Conservation (phyloP, 2,329 filamentous ascomycete genomes). For the Aureobasidium sp. region DNA sequence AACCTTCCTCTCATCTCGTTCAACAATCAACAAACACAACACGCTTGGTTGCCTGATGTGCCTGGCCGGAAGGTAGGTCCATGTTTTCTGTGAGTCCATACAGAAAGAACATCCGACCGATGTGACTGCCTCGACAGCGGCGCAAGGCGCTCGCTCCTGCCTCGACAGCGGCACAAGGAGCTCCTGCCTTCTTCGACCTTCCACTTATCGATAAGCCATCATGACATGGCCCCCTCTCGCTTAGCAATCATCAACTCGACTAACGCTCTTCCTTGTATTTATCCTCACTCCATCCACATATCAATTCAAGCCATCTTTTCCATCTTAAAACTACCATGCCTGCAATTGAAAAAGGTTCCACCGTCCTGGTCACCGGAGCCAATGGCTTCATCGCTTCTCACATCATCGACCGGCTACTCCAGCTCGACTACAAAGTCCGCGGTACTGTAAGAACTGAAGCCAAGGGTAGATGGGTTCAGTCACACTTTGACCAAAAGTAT, state of each 20-base stretch:
- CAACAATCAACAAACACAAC: not conserved
- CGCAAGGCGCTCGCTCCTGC: no score
- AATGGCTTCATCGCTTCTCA: constrained; percentile 26
- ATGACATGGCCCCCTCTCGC: not conserved
- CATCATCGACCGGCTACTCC: constrained; percentile 25
- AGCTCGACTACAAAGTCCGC: constrained; percentile 25
- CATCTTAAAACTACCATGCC: not conserved
- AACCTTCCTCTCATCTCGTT: not conserved
- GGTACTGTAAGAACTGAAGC: constrained; percentile 24
- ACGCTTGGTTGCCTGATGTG: not conserved
- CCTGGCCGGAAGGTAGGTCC: no score
- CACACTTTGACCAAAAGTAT: constrained; percentile 23
- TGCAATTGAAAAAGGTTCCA: constrained; percentile 23
- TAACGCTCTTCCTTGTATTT: not conserved
- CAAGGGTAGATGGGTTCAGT: constrained; percentile 23
- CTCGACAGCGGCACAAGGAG: no score
- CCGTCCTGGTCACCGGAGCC: constrained; percentile 27
- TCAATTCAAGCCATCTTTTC: not conserved
- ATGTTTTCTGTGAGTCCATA: no score
- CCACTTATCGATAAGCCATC: not conserved
- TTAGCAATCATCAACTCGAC: not conserved
- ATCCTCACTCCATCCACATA: not conserved
- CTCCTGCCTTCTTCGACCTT: not conserved
- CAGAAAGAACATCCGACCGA: no score
- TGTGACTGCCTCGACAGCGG: no score